Evolutionary conservation across 805 yeast genomes (phyloP).

Genomic region (Zygoascus bituminiphila): DNA sequence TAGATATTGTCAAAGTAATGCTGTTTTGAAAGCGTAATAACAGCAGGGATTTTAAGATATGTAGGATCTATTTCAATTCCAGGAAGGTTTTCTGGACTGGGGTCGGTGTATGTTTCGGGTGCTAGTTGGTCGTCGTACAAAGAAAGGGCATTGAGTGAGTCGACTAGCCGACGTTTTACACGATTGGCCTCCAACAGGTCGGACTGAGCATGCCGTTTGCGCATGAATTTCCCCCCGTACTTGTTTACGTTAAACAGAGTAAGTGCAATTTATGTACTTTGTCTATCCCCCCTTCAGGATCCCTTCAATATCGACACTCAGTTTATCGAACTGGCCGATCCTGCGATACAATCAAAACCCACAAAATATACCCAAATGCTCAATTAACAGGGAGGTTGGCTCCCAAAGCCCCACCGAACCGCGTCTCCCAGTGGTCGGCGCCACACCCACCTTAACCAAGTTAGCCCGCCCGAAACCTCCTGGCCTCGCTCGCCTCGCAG

Average conservation of each 20-base stretch:
- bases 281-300: too few species aligned
- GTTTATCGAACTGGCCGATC: too few species aligned
- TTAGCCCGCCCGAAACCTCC: too few species aligned
- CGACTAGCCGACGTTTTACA: conserved; percentile 34
- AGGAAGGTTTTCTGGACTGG: not conserved
- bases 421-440: too few species aligned
- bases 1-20: not conserved
- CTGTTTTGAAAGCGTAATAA: not conserved
- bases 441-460: too few species aligned
- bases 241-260: too few species aligned
- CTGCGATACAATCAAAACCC: too few species aligned
- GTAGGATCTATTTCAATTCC: not conserved
- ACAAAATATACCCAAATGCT: too few species aligned
- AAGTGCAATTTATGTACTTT: too few species aligned
- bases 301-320: too few species aligned
- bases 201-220: conserved; percentile 3
- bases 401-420: not conserved
- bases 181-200: conserved; percentile 5
- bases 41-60: not conserved
- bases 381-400: not conserved
- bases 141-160: conserved; percentile 8
- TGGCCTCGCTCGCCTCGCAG: too few species aligned
- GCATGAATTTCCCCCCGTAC: not conserved
- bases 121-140: not conserved
- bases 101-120: not conserved